phyloP scores from a whole-genome alignment of 371 early-diverging fungal species.

The Mucor plumbeus region DNA sequence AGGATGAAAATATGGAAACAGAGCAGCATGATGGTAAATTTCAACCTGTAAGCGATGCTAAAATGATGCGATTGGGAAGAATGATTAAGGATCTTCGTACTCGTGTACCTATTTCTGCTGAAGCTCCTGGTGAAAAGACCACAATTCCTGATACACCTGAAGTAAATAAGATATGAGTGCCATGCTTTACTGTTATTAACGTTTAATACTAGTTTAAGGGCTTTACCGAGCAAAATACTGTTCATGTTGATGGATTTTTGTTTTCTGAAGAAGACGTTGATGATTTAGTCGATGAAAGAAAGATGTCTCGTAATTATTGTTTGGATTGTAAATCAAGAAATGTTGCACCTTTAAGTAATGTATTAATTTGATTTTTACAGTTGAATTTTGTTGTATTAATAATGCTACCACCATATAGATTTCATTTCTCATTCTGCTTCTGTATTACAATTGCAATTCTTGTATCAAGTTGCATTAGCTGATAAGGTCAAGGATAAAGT shows the following conservation, averaged over 20 bases:
- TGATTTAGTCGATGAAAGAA: slow-evolving; percentile 64
- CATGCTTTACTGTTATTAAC: not conserved
- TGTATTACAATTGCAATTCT: slow-evolving; percentile 62
- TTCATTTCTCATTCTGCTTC: slow-evolving; percentile 74
- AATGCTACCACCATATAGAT: slow-evolving; percentile 32
- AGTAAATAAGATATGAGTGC: slow-evolving; percentile 24
- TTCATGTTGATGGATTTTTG: slow-evolving; percentile 70
- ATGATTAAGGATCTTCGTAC: slow-evolving; percentile 64
- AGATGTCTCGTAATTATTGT: slow-evolving; percentile 67
- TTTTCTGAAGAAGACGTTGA: slow-evolving; percentile 72
- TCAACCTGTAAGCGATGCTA: slow-evolving; percentile 49
- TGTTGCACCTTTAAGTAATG: slow-evolving; percentile 51
- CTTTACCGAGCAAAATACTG: slow-evolving; percentile 59
- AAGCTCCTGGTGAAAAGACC: slow-evolving; percentile 65
- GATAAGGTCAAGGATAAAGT: slow-evolving; percentile 56
- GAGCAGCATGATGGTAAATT: slow-evolving; percentile 37
- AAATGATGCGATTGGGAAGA: slow-evolving; percentile 49
- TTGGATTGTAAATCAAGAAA: slow-evolving; percentile 63
- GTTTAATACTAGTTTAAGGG: slow-evolving; percentile 51
- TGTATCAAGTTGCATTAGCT: slow-evolving; percentile 62
- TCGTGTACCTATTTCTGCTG: slow-evolving; percentile 61
- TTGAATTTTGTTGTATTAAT: not conserved
- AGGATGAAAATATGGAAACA: slow-evolving; percentile 27
- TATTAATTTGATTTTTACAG: not conserved
- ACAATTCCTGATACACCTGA: slow-evolving; percentile 60